These are phyloP conservation scores for Geotrichum ghanense DNA, from an alignment of 805 yeast genomes.

Conservation along the genomic window DNA sequence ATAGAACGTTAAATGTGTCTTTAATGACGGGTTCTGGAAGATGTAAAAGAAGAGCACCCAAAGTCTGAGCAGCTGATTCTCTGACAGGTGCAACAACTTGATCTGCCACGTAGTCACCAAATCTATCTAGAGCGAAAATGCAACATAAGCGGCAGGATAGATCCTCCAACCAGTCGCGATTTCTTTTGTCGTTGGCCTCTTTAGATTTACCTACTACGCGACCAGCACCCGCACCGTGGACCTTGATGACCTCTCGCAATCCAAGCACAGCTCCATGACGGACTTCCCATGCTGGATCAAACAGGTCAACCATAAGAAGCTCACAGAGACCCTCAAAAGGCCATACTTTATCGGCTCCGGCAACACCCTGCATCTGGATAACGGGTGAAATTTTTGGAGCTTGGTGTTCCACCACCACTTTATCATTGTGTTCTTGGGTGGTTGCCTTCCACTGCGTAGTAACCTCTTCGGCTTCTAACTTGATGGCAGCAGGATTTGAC, in stretches of 20 bases:
- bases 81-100: constrained; percentile 98
- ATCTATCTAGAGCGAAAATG: constrained; percentile 82
- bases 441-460: constrained; percentile 43
- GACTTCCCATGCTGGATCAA: constrained; percentile 83
- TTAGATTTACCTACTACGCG: constrained; percentile 52
- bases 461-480: constrained; percentile 25
- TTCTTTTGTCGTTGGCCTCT: constrained; percentile 54
- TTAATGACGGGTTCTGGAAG: constrained; percentile 47
- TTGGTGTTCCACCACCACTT: constrained; percentile 74
- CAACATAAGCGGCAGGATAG: constrained; percentile 76
- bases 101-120: constrained; percentile 94
- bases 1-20: constrained; percentile 53
- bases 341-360: constrained; percentile 60
- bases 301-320: constrained; percentile 62
- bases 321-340: constrained; percentile 91
- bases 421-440: constrained; percentile 67
- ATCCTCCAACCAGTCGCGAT: constrained; percentile 70
- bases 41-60: constrained; percentile 81
- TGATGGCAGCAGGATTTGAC: constrained; percentile 18
- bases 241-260: constrained; percentile 68
- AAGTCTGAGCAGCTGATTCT: constrained; percentile 90
- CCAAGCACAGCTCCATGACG: constrained; percentile 96
- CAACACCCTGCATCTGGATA: constrained; percentile 57
- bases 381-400: constrained; percentile 52
- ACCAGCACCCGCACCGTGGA: constrained; percentile 81